Percentiles rank a stretch among this genome's conserved stretches.
phyloP scores from a whole-genome alignment of 495 filamentous ascomycete genomes.

The Annulohypoxylon bovei region DNA sequence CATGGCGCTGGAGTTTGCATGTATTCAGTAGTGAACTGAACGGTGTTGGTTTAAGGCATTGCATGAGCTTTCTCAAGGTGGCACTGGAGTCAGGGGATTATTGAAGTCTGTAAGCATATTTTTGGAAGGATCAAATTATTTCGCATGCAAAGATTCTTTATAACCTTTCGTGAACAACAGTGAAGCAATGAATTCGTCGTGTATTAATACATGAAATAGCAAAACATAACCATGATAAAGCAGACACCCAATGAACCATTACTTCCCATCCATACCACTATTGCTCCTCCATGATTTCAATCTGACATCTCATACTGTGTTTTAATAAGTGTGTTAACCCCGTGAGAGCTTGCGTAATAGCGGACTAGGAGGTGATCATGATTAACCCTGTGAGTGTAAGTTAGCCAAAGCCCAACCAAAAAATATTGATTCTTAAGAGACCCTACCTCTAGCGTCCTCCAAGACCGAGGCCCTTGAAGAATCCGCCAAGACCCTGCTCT shows the following conservation, averaged over 20 bases:
- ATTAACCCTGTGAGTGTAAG: background rate
- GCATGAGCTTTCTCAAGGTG: background rate
- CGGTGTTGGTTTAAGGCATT: background rate
- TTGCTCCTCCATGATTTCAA: background rate
- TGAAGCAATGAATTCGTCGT: background rate
- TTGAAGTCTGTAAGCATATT: background rate
- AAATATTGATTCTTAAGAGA: background rate
- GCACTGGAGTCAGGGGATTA: background rate
- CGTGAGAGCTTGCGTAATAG: background rate
- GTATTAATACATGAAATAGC: constrained; percentile 11
- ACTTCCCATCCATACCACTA: background rate
- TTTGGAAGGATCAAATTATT: background rate
- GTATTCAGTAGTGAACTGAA: background rate
- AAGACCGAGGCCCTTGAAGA: constrained; percentile 21
- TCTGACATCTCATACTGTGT: background rate
- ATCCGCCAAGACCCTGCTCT: constrained; percentile 8
- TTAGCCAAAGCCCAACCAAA: background rate
- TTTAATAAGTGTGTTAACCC: background rate
- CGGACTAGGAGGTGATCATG: background rate
- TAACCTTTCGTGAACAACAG: background rate
- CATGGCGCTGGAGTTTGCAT: background rate
- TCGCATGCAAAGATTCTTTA: background rate
- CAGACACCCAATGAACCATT: background rate
- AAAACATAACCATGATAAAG: background rate
- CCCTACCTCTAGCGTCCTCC: constrained; percentile 26